These are phyloP conservation scores for Guyanaporus albipodus DNA, from an alignment of 768 basidiomycete genomes.

Conservation along the genomic window DNA sequence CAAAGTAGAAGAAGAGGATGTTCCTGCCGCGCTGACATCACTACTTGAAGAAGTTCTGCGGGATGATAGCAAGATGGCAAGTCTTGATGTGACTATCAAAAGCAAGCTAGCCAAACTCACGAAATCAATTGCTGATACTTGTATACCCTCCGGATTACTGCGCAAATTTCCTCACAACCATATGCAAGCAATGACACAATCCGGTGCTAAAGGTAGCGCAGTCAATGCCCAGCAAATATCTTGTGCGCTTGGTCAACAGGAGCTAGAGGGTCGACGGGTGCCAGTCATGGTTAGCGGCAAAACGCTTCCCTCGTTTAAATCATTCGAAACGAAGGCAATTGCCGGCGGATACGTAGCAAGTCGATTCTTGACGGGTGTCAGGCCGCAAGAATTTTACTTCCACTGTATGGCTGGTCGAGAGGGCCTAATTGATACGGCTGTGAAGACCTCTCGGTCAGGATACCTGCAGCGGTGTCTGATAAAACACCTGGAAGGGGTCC, in stretches of 20 bases:
- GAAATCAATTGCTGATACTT: slow-evolving; percentile 82
- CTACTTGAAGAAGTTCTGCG: slow-evolving; percentile 90
- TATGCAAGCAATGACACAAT: slow-evolving; percentile 99
- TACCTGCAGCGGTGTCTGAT: slow-evolving; percentile 97
- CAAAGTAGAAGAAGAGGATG: slow-evolving; percentile 47
- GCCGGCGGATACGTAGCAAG: slow-evolving; percentile 98
- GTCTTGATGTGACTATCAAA: slow-evolving; percentile 90
- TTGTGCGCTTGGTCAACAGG: slow-evolving; percentile 96
- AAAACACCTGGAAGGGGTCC: slow-evolving; percentile 96
- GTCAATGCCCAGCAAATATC: slow-evolving; percentile 98
- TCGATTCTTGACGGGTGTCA: slow-evolving; percentile 96
- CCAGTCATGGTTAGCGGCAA: slow-evolving; percentile 99
- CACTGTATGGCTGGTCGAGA: slow-evolving; percentile 99
- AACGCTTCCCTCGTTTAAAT: slow-evolving; percentile 92
- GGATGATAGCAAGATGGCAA: slow-evolving; percentile 97
- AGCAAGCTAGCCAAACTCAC: slow-evolving; percentile 82
- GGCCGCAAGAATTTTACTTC: slow-evolving; percentile 99
- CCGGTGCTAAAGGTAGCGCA: slow-evolving; percentile 96
- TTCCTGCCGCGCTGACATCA: slow-evolving; percentile 51
- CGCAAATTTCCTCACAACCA: slow-evolving; percentile 97
- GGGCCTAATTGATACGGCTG: slow-evolving; percentile 97
- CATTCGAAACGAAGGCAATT: slow-evolving; percentile 97
- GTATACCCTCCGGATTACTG: slow-evolving; percentile 81
- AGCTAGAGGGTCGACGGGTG: slow-evolving; percentile 96
- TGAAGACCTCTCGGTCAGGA: slow-evolving; percentile 97